Percentiles rank a stretch among this genome's conserved stretches.
Conservation (phyloP, 129 eudicot species). For the Erigeron canadensis region DNA sequence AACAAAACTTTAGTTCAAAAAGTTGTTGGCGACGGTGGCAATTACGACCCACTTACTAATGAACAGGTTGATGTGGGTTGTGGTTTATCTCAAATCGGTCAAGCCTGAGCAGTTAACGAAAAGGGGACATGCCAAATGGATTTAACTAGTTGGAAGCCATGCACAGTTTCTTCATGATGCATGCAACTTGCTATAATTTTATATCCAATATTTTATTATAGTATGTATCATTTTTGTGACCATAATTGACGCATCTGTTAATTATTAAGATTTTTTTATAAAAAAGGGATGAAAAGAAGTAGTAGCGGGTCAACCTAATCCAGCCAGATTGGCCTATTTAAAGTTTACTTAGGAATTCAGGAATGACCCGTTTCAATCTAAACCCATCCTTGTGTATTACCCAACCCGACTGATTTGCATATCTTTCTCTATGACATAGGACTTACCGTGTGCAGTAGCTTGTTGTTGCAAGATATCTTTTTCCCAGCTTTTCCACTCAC, state of each 20-base stretch:
- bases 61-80: neutral
- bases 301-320: neutral
- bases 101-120: neutral
- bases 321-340: neutral
- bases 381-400: neutral
- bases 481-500: constrained; percentile 90
- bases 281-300: neutral
- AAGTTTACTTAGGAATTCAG: no score
- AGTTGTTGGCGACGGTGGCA: neutral
- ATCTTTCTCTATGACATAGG: neutral
- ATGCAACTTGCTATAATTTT: neutral
- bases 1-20: neutral
- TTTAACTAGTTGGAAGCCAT: neutral
- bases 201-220: neutral
- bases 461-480: constrained; percentile 33
- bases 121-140: neutral
- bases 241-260: neutral
- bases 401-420: neutral
- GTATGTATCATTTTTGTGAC: neutral
- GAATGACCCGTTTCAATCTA: neutral
- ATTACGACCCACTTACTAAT: neutral
- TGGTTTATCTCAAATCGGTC: neutral
- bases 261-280: neutral
- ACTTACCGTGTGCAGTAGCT: constrained; percentile 42
- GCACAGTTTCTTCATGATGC: neutral